Conservation (phyloP, 1,284 basidiomycete genomes). For the Cryptococcus depauperatus region DNA sequence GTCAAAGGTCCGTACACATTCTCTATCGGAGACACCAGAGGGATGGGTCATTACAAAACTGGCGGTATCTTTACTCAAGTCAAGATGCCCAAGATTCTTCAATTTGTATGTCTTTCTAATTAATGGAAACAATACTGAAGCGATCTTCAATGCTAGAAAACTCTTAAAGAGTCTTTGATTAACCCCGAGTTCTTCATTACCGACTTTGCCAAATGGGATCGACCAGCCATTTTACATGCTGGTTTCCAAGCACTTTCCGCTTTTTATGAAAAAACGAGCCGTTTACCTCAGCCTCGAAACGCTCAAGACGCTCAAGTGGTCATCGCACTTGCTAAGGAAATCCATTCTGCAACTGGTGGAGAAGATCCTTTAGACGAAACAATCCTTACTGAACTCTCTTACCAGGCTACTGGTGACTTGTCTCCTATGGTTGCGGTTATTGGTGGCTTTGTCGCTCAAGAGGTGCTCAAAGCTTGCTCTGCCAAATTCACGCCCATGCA, state of each 20-base stretch:
- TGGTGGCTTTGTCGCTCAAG: slow-evolving; percentile 96
- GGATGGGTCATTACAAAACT: slow-evolving; percentile 67
- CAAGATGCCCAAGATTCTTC: slow-evolving; percentile 94
- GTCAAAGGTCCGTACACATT: slow-evolving; percentile 96
- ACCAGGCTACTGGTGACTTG: slow-evolving; percentile 87
- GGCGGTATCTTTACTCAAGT: slow-evolving; percentile 98
- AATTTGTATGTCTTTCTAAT: slow-evolving; percentile 60
- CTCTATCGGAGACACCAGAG: slow-evolving; percentile 79
- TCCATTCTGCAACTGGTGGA: slow-evolving; percentile 49
- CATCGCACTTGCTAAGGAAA: slow-evolving; percentile 66
- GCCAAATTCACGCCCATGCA: slow-evolving; percentile 98
- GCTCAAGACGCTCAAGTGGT: slow-evolving; percentile 68
- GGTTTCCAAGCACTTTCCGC: slow-evolving; percentile 91
- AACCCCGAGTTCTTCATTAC: slow-evolving; percentile 86
- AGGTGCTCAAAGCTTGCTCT: slow-evolving; percentile 93
- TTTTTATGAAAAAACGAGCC: slow-evolving; percentile 62
- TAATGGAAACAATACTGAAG: background rate
- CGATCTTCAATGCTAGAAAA: slow-evolving; percentile 67
- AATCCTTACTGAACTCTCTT: slow-evolving; percentile 74
- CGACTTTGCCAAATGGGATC: slow-evolving; percentile 97
- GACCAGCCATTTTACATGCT: slow-evolving; percentile 79
- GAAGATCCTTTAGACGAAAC: slow-evolving; percentile 68
- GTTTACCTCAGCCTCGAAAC: slow-evolving; percentile 77
- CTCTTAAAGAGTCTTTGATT: slow-evolving; percentile 75
- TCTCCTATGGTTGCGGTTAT: slow-evolving; percentile 89